Base-by-base conservation (phyloP, 441 rosid genomes). In the Melastoma candidum region DNA sequence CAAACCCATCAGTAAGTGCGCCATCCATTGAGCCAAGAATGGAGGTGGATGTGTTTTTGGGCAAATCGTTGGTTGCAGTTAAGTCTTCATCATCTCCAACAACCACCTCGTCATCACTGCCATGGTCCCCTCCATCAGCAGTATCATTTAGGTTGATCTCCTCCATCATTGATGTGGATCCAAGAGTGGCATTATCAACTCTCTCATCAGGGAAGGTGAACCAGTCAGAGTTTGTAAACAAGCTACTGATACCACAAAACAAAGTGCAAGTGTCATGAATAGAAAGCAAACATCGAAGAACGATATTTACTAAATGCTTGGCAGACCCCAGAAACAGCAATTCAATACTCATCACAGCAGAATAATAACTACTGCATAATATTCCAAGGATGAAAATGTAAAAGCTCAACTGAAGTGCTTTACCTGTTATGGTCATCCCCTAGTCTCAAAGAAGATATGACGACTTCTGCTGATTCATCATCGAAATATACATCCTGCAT, bases 361-460 rank as follows among this genome's bases (percentile, higher is more conserved):
- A 29, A 6, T 3, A 29, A 29, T 29, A 29, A 29, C 36, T 29
- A 29, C 36, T 3, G 36, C 36, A 3, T 29, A 3, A 6, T 29
- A 6, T 29, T 29, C 36, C 36, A 29, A 29, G 7, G 5, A 29
- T 6, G 36, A 3, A 29, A 29, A 29, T 29, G 36, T 6, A 29
- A 29, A 29, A 29, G 36, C 46, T 3, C 26, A 52, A 13, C 24
- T 3, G 22, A 26, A 10, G 53, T 64, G 53, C 52, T 78, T 67
- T 54, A 86, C 98, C 95, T 87, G 48, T 85, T 93, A 68, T 89
- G 97, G 57, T 93, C 95, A 74, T 84, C 99, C 49, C 97, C 95
- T 12, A 93, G 90, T 71, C 97, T 71, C 77, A 89, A 63, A 26
- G 97, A 89, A 53, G 99, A 89, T 71, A 93, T 82, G 39, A 93